Evolutionary conservation across 2,329 filamentous ascomycete species (phyloP).

Genomic region (Aspergillus caelatus): DNA sequence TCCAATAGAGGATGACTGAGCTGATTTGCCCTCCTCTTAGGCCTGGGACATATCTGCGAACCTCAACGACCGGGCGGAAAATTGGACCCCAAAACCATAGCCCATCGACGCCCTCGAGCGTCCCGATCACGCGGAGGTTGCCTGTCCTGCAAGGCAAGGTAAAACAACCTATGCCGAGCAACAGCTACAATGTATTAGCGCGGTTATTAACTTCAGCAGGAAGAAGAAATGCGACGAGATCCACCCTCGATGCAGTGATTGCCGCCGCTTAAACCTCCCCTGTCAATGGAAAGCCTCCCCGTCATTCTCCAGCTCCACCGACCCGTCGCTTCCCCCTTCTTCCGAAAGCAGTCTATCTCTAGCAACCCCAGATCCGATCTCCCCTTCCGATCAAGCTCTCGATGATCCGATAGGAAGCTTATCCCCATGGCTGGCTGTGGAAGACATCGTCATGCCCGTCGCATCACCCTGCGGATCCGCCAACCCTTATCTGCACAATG

Average conservation of each 20-base stretch:
- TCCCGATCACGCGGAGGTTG: slow-evolving; percentile 31
- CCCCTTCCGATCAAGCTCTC: slow-evolving; percentile 12
- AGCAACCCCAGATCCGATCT: slow-evolving; percentile 2
- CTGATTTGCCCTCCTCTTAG: slow-evolving; percentile 8
- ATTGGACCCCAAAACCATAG: not conserved
- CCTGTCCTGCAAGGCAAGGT: slow-evolving; percentile 30
- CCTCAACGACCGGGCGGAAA: slow-evolving; percentile 17
- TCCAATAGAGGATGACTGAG: not conserved
- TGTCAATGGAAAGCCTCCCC: slow-evolving; percentile 21
- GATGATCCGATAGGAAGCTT: slow-evolving; percentile 20
- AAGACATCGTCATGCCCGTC: slow-evolving; percentile 9
- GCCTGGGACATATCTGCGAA: slow-evolving; percentile 27
- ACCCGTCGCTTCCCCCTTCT: slow-evolving; percentile 6
- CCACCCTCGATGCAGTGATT: slow-evolving; percentile 29
- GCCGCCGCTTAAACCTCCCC: slow-evolving; percentile 27
- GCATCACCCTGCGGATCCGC: slow-evolving; percentile 16
- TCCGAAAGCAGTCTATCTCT: slow-evolving; percentile 12
- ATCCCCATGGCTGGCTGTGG: slow-evolving; percentile 16
- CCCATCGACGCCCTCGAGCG: slow-evolving; percentile 23
- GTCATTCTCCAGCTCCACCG: slow-evolving; percentile 4
- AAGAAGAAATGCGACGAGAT: slow-evolving; percentile 31
- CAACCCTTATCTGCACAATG: slow-evolving; percentile 26
- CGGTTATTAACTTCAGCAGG: slow-evolving; percentile 10
- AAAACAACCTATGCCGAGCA: not conserved
- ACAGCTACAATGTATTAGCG: not conserved